Evolutionary conservation across 2,329 filamentous ascomycete genomes (phyloP).

Genomic region (Clarireedia homoeocarpa): DNA sequence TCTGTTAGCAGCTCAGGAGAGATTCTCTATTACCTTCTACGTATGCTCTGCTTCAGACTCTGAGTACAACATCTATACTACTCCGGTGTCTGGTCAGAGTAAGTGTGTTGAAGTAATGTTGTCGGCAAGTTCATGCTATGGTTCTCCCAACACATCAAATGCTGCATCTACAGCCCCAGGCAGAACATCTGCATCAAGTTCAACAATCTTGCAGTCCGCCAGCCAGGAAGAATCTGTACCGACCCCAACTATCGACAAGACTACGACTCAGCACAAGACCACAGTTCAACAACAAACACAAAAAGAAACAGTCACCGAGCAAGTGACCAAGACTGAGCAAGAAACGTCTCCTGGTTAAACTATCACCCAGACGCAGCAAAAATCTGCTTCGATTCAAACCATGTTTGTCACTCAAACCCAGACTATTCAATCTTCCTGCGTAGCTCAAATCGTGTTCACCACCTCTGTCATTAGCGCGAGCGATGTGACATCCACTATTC

Average conservation of each 20-base stretch:
- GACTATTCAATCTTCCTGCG: not conserved
- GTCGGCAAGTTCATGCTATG: slow-evolving; percentile 33
- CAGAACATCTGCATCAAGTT: not conserved
- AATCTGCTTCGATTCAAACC: not conserved
- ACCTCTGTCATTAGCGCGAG: not conserved
- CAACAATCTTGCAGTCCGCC: slow-evolving; percentile 12
- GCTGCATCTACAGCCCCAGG: not conserved
- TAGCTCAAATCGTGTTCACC: not conserved
- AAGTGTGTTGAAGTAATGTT: slow-evolving; percentile 45
- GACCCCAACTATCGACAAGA: not conserved
- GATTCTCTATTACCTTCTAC: slow-evolving; percentile 47
- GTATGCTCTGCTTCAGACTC: slow-evolving; percentile 49
- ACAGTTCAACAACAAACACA: not conserved
- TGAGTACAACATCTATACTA: slow-evolving; percentile 48
- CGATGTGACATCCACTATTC: too few relatives aligned
- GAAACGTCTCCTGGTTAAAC: not conserved
- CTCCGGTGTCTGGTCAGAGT: slow-evolving; percentile 33
- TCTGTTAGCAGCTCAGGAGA: slow-evolving; percentile 36
- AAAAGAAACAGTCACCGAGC: not conserved
- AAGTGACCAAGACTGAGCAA: not conserved
- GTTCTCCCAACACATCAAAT: not conserved
- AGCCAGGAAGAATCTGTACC: slow-evolving; percentile 1
- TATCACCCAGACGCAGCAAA: not conserved
- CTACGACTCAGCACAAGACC: not conserved
- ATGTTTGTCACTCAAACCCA: not conserved